These are phyloP conservation scores for Geotrichum candidum DNA, from an alignment of 1,139 yeast species.

Conservation along the genomic window DNA sequence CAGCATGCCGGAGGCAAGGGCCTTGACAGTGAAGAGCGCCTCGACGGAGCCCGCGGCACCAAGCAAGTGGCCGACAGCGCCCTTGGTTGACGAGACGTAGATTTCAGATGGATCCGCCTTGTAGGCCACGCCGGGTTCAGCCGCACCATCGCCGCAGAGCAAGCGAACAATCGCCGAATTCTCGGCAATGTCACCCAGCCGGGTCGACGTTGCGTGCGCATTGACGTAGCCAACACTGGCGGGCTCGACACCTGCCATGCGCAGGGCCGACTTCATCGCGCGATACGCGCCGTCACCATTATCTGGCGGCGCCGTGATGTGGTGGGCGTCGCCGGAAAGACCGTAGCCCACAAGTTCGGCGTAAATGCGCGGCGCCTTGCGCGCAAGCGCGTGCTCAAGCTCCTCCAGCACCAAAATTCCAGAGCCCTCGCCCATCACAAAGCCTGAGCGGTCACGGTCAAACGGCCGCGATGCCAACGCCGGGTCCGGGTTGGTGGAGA, in stretches of 20 bases:
- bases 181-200: constrained; percentile 85
- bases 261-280: constrained; percentile 75
- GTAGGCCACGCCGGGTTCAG: constrained; percentile 12
- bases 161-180: constrained; percentile 59
- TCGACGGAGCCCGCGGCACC: constrained; percentile 98
- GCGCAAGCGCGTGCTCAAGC: constrained; percentile 61
- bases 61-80: constrained; percentile 85
- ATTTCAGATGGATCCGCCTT: constrained; percentile 22
- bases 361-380: constrained; percentile 55
- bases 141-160: constrained; percentile 35
- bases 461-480: constrained; percentile 77
- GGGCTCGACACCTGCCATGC: constrained; percentile 43
- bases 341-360: constrained; percentile 89
- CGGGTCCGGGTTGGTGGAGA: constrained; percentile 65
- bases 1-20: constrained; percentile 49
- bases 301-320: constrained; percentile 84
- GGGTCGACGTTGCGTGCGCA: constrained; percentile 96
- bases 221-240: constrained; percentile 65
- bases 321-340: constrained; percentile 83
- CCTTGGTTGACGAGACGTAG: constrained; percentile 76
- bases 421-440: constrained; percentile 90
- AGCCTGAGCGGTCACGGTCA: constrained; percentile 72
- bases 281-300: constrained; percentile 80
- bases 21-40: constrained; percentile 68
- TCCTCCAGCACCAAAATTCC: constrained; percentile 76